Percentiles rank a stretch among this genome's conserved stretches.
These are phyloP conservation scores for Auxenochlorella pyrenoidosa DNA, from an alignment of 139 green algal genomes.

Conservation along the genomic window DNA sequence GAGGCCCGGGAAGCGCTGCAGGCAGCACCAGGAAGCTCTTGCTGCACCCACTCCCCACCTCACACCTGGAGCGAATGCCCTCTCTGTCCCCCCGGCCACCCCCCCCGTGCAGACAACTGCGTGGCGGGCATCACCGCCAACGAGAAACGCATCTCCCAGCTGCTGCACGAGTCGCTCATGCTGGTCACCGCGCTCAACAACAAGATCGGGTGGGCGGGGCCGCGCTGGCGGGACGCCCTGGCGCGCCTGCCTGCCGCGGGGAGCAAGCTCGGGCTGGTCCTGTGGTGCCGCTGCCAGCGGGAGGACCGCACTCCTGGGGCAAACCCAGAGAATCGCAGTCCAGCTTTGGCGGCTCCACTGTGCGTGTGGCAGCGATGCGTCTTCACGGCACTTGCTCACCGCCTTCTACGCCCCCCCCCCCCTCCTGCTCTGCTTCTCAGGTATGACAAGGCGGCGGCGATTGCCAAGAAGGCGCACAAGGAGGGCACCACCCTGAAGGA, in stretches of 20 bases:
- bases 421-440: conserved; percentile 25
- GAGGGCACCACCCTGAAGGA: conserved; percentile 90
- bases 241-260: background rate
- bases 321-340: too few relatives aligned
- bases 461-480: conserved; percentile 97
- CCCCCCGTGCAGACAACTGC: conserved; percentile 13
- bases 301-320: too few relatives aligned
- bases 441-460: conserved; percentile 95
- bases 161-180: conserved; percentile 95
- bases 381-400: background rate
- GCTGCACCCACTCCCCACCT: too few relatives aligned
- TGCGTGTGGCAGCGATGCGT: too few relatives aligned
- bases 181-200: conserved; percentile 96
- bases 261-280: too few relatives aligned
- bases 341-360: too few relatives aligned
- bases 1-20: too few relatives aligned
- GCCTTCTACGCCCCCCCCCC: background rate
- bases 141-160: conserved; percentile 74
- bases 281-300: too few relatives aligned
- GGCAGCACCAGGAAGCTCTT: too few relatives aligned
- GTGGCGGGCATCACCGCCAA: conserved; percentile 88
- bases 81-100: background rate
- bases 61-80: too few relatives aligned
- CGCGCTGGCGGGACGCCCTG: too few relatives aligned
- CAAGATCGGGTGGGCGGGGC: conserved; percentile 50